Evolutionary conservation across 306 rosid genomes (phyloP).

Genomic region (Spatholobus suberectus): DNA sequence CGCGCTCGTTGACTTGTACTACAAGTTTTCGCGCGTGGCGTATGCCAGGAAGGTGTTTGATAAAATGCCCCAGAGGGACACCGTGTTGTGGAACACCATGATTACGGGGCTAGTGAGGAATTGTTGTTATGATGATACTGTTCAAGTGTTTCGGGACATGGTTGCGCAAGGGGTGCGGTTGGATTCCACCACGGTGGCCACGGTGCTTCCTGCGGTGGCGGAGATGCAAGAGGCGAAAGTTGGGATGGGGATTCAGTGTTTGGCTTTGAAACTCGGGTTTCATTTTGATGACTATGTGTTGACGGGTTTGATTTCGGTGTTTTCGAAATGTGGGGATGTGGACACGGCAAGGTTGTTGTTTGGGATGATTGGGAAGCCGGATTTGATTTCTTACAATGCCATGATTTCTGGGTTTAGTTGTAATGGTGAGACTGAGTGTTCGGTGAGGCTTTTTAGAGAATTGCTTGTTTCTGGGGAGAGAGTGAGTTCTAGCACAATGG

Average conservation of each 20-base stretch:
- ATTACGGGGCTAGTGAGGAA: slow-evolving; percentile 76
- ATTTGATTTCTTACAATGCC: slow-evolving; percentile 82
- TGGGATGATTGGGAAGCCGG: slow-evolving; percentile 60
- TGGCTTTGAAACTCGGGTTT: slow-evolving; percentile 74
- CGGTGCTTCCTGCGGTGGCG: slow-evolving; percentile 78
- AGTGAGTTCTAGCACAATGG: slow-evolving; percentile 76
- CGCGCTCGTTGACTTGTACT: slow-evolving; percentile 66
- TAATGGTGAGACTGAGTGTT: slow-evolving; percentile 63
- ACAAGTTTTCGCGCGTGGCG: slow-evolving; percentile 61
- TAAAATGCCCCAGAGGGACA: slow-evolving; percentile 67
- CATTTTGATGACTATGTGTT: slow-evolving; percentile 61
- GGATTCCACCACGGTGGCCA: slow-evolving; percentile 70
- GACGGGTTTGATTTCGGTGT: slow-evolving; percentile 86
- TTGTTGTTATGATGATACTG: slow-evolving; percentile 55
- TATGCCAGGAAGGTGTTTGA: slow-evolving; percentile 85
- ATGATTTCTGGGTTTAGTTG: slow-evolving; percentile 87
- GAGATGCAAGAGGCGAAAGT: slow-evolving; percentile 72
- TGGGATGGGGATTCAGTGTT: slow-evolving; percentile 75
- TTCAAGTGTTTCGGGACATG: slow-evolving; percentile 64
- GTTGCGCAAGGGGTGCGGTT: slow-evolving; percentile 49
- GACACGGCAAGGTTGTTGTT: slow-evolving; percentile 65
- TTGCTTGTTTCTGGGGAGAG: slow-evolving; percentile 63
- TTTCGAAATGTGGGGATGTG: slow-evolving; percentile 75
- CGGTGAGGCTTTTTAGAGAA: slow-evolving; percentile 67
- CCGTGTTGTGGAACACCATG: slow-evolving; percentile 84